Conservation (phyloP, 106 monocot genomes). For the Dioscorea dumetorum region DNA sequence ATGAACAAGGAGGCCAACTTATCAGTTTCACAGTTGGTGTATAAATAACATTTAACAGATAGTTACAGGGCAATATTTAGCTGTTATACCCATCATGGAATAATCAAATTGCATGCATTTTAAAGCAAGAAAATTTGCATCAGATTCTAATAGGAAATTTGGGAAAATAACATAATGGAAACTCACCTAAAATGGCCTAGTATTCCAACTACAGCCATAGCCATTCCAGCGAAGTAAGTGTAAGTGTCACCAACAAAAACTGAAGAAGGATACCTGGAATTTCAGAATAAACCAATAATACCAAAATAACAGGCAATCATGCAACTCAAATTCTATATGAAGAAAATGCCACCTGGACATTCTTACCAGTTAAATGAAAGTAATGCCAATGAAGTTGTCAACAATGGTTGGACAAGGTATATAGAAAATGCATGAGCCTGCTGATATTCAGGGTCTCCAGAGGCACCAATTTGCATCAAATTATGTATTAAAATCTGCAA, state of each 20-base stretch:
- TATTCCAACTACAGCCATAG: slow-evolving; percentile 90
- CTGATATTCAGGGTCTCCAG: slow-evolving; percentile 56
- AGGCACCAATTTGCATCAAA: slow-evolving; percentile 93
- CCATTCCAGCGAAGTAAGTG: slow-evolving; percentile 97
- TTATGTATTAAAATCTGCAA: slow-evolving; percentile 93
- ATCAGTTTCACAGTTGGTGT: no score
- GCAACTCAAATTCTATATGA: background rate
- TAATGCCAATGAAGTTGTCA: slow-evolving; percentile 84
- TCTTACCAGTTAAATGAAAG: slow-evolving; percentile 89
- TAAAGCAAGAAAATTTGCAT: no score
- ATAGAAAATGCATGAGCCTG: slow-evolving; percentile 97
- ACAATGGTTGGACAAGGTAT: slow-evolving; percentile 66
- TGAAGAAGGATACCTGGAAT: slow-evolving; percentile 87
- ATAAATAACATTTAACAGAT: no score
- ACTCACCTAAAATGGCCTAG: slow-evolving; percentile 90
- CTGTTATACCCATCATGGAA: no score
- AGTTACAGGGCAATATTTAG: no score
- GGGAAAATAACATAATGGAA: background rate
- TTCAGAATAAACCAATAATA: background rate
- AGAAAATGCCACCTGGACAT: slow-evolving; percentile 1
- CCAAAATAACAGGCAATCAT: no score
- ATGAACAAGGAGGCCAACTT: no score
- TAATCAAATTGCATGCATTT: no score
- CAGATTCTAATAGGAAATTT: background rate
- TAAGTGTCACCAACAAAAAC: slow-evolving; percentile 98